A percentile compares a stretch with the other conserved stretches of the same genome.
phyloP scores from a whole-genome alignment of 2,329 filamentous ascomycete genomes.

The Claviceps fusiformis region DNA sequence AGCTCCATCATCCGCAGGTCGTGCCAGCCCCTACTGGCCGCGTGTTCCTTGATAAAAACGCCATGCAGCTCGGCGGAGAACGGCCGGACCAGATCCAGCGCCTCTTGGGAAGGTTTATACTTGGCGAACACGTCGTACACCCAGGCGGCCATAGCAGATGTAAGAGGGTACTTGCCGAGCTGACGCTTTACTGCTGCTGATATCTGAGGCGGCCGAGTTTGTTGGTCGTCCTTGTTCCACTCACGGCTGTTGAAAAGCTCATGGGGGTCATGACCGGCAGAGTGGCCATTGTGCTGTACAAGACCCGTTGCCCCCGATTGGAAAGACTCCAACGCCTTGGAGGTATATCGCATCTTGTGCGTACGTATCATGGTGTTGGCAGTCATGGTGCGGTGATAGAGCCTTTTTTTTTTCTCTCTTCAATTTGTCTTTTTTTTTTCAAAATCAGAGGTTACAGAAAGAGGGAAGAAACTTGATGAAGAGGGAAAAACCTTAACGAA shows the following conservation, averaged over 20 bases:
- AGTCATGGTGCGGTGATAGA: background rate
- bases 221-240: background rate
- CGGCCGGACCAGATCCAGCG: background rate
- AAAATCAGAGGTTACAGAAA: too few species aligned
- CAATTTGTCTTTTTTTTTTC: too few species aligned
- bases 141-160: constrained; percentile 2
- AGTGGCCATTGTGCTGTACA: background rate
- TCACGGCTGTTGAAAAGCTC: background rate
- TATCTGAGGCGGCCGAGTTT: background rate
- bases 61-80: constrained; percentile 1
- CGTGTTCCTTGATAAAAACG: background rate
- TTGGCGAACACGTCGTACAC: background rate
- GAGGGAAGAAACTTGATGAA: too few species aligned
- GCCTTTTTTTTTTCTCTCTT: too few species aligned
- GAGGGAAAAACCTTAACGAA: too few species aligned
- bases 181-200: background rate
- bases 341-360: background rate
- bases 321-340: background rate
- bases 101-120: background rate
- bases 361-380: background rate
- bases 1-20: constrained; percentile 3
- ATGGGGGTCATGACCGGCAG: background rate
- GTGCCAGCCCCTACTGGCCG: background rate
- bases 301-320: background rate
- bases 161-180: constrained; percentile 3